Evolutionary conservation across 2,329 filamentous ascomycete genomes (phyloP).

Genomic region (Fusarium brevicatenulatum): DNA sequence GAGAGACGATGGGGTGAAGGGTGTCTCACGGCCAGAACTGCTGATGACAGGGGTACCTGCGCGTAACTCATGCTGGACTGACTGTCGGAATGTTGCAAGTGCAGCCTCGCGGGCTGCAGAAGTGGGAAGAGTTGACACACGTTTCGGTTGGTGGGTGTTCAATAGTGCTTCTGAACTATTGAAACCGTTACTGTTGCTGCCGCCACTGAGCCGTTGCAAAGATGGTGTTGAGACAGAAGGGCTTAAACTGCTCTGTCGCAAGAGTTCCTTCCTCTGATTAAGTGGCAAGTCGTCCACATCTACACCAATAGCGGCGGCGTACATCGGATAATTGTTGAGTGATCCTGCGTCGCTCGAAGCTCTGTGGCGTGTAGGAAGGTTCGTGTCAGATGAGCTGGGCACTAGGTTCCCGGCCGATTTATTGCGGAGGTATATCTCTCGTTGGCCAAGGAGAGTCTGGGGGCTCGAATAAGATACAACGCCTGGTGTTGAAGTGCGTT

Average conservation of each 20-base stretch:
- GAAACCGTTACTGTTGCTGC: constrained; percentile 46
- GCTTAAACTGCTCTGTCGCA: constrained; percentile 63
- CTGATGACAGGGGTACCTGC: constrained; percentile 50
- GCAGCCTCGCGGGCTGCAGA: constrained; percentile 63
- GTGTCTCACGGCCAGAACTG: constrained; percentile 51
- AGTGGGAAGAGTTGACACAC: constrained; percentile 56
- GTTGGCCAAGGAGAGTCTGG: constrained; percentile 65
- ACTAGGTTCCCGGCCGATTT: constrained; percentile 59
- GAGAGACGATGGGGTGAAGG: constrained; percentile 50
- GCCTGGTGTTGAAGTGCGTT: constrained; percentile 53
- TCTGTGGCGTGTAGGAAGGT: constrained; percentile 42
- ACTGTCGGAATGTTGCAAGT: constrained; percentile 74
- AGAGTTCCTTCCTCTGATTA: constrained; percentile 71
- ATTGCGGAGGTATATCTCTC: constrained; percentile 64
- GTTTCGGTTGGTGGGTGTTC: constrained; percentile 66
- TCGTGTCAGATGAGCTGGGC: constrained; percentile 41
- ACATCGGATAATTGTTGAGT: constrained; percentile 51
- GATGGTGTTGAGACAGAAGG: constrained; percentile 42
- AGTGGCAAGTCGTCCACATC: constrained; percentile 77
- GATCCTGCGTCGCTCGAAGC: constrained; percentile 56
- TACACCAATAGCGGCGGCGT: constrained; percentile 46
- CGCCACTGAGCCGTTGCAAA: constrained; percentile 41
- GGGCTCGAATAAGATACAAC: constrained; percentile 62
- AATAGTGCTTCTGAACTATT: constrained; percentile 50
- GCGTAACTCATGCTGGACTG: constrained; percentile 70